Evolutionary conservation across 2,329 filamentous ascomycete species (phyloP).

Genomic region (Cytospora paraplurivora): DNA sequence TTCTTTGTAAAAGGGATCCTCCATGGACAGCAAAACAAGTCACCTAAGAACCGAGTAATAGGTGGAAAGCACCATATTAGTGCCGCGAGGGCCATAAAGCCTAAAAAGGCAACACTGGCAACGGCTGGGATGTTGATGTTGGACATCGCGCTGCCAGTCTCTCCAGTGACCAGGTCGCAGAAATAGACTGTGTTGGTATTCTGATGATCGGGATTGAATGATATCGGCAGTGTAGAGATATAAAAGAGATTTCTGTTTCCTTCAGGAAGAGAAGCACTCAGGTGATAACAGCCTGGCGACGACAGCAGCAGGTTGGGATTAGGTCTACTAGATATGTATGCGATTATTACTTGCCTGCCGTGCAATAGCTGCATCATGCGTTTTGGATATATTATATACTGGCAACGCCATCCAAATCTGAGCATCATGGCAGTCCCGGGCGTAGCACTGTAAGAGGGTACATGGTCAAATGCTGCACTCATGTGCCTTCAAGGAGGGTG

Average conservation of each 20-base stretch:
- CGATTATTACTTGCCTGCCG: neutral
- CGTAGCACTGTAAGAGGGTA: too few species aligned
- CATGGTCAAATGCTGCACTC: too few species aligned
- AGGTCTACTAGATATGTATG: too few species aligned
- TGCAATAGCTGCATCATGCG: neutral
- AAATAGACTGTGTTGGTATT: neutral
- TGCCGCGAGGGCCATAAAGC: constrained; percentile 22
- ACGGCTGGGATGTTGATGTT: constrained; percentile 23
- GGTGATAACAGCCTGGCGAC: neutral
- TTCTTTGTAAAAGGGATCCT: constrained; percentile 24
- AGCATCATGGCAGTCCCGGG: neutral
- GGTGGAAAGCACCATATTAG: constrained; percentile 21
- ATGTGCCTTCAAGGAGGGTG: neutral
- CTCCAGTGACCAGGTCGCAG: neutral
- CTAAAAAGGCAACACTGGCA: constrained; percentile 26
- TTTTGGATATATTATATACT: neutral
- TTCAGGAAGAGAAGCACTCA: neutral
- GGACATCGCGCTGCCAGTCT: constrained; percentile 9
- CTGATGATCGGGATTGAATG: neutral
- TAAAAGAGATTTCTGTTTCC: too few species aligned
- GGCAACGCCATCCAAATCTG: neutral
- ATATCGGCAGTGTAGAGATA: neutral
- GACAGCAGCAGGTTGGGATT: neutral
- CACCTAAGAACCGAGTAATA: constrained; percentile 25
- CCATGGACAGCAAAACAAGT: constrained; percentile 27